These are phyloP conservation scores for Fusarium duplospermum DNA, from an alignment of 2,329 filamentous ascomycete genomes.

Conservation along the genomic window DNA sequence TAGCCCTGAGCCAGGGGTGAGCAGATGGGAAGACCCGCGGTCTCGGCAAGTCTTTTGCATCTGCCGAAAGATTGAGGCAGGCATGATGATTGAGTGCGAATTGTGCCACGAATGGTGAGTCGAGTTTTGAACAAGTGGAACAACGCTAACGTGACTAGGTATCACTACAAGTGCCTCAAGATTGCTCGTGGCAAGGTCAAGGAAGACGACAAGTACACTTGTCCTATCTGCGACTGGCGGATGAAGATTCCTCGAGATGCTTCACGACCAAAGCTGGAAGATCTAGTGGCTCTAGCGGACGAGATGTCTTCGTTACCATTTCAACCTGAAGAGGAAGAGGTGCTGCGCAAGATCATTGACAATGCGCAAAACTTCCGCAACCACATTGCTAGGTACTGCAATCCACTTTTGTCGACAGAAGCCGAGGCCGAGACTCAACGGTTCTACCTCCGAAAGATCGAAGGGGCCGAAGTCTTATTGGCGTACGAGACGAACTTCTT, in stretches of 20 bases:
- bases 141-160: slow-evolving; percentile 65
- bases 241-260: slow-evolving; percentile 97
- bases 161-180: slow-evolving; percentile 97
- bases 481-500: slow-evolving; percentile 98
- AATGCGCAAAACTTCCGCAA: slow-evolving; percentile 87
- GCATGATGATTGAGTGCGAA: slow-evolving; percentile 99
- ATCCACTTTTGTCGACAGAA: slow-evolving; percentile 81
- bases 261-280: slow-evolving; percentile 92
- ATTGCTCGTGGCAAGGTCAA: slow-evolving; percentile 98
- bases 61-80: slow-evolving; percentile 90
- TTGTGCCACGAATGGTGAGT: slow-evolving; percentile 95
- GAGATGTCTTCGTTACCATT: slow-evolving; percentile 87
- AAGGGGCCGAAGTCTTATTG: slow-evolving; percentile 93
- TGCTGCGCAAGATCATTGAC: slow-evolving; percentile 86
- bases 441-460: slow-evolving; percentile 96
- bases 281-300: slow-evolving; percentile 84
- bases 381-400: slow-evolving; percentile 84
- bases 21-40: slow-evolving; percentile 70
- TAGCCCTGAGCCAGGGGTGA: slow-evolving; percentile 63
- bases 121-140: neutral
- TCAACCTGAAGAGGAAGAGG: slow-evolving; percentile 93
- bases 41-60: slow-evolving; percentile 93
- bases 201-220: slow-evolving; percentile 98
- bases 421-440: slow-evolving; percentile 91
- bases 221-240: slow-evolving; percentile 96